Evolutionary conservation across 768 basidiomycete species (phyloP).

Genomic region (Russula sp.): DNA sequence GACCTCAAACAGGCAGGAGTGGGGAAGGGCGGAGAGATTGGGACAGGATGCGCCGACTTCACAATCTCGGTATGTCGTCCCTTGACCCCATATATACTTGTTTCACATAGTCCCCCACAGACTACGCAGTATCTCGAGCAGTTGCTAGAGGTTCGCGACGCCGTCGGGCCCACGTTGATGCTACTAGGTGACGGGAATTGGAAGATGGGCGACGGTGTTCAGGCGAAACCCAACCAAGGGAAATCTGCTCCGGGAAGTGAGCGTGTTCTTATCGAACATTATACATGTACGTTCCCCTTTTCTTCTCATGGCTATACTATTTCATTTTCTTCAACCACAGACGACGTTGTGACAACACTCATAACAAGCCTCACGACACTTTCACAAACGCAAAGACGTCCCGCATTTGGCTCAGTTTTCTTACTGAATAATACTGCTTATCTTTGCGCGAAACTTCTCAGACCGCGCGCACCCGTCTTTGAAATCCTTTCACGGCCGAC

Average conservation of each 20-base stretch:
- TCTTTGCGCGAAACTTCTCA: constrained; percentile 53
- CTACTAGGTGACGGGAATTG: constrained; percentile 84
- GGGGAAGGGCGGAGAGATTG: constrained; percentile 52
- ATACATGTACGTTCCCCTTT: constrained; percentile 47
- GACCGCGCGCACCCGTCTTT: constrained; percentile 43
- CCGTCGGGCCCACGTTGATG: constrained; percentile 58
- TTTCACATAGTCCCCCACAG: constrained; percentile 31
- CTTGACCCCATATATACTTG: neutral
- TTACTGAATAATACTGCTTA: constrained; percentile 76
- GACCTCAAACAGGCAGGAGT: constrained; percentile 64
- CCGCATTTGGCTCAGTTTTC: constrained; percentile 68
- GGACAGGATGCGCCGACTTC: constrained; percentile 60
- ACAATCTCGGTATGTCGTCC: constrained; percentile 42
- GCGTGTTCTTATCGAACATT: constrained; percentile 64
- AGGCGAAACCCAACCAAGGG: constrained; percentile 39
- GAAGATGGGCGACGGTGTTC: constrained; percentile 84
- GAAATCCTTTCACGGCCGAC: constrained; percentile 56
- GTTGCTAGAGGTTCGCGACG: constrained; percentile 62
- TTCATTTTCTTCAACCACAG: constrained; percentile 33
- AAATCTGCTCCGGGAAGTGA: constrained; percentile 52
- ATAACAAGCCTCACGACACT: constrained; percentile 55
- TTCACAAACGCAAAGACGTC: constrained; percentile 53
- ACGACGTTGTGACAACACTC: constrained; percentile 67
- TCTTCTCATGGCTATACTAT: neutral
- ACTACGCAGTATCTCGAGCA: constrained; percentile 63